Evolutionary conservation across 352 stramenopile genomes (phyloP), one percentile per base, ranked within the genome.

Genomic region (Pythium brassicae): DNA sequence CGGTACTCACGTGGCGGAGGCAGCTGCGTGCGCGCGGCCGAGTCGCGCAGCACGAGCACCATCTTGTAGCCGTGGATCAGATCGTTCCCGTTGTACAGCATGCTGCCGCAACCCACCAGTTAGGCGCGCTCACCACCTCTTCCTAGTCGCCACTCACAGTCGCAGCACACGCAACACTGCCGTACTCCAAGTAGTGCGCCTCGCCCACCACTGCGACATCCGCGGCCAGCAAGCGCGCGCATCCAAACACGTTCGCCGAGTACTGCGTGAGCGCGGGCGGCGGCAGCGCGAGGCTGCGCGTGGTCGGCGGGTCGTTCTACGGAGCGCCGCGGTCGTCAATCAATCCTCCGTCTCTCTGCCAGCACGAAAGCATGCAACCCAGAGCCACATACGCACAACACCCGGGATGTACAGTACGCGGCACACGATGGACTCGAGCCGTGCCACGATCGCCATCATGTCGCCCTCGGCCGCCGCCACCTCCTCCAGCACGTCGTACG

Each of bases 381-480:
- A 46, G 2, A 22, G 20, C 19, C 5, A 49, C 15, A 48, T n/a
- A 62, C 65, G 22, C 53, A 88, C 83, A 15, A 86, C 76, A 43
- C 76, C 68, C 4, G 86, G 80, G 14, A 92, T 78, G 61, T 95
- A 95, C 12, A 95, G 43, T 11, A 95, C 82, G 25, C 83, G 83
- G 44, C 86, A 94, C 20, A 93, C 82, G 50, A 95, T 89, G 68
- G 85, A 91, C 57, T 95, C 86, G 37, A 95, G 78, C 26, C 86
- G 75, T 19, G 86, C 92, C 49, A 95, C 84, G 47, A 94, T 68
- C 62, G 86, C 82, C 78, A 90, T 94, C 83, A 94, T 93, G 66
- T 95, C 86, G 61, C 86, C 86, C 72, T 95, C 85, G 23, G 83
- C 85, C 4, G 81, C 79, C 4, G 81, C 82, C 26, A 87, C 70